Base-by-base conservation (phyloP, 108 stramenopile species). In the Fistulifera pelliculosa region DNA sequence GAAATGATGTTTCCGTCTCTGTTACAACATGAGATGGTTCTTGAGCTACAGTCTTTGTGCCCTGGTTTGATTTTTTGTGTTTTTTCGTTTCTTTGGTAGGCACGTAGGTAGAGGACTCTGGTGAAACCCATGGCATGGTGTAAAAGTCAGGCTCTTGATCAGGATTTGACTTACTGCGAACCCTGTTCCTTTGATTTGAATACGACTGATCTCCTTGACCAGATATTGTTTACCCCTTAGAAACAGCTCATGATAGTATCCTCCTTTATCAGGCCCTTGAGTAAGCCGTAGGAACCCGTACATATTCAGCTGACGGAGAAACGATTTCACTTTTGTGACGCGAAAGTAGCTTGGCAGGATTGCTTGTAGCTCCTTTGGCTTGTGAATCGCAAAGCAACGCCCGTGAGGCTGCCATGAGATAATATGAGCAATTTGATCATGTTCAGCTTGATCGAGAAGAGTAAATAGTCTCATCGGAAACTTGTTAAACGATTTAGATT, bases 161-260 rank as follows among this genome's bases (percentile, higher is more conserved):
- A 2, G 90, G 90, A 58, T 85, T 83, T 19, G 80, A 77, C 1
- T 71, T 65, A 47, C 16, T 38, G 16, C 90, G 70, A 8, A 76
- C 83, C 83, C 81, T 13, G 83, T 87, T 13, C 90, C 90, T 73
- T 92, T 87, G 62, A 87, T 77, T 61, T 79, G 73, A 56, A 73
- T 73, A 23, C 90, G 81, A 27, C 79, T 67, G 52, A 92, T 87
- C 26, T 62, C 47, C 23, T 74, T 79, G 14, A 78, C 70, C 24
- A 92, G 54, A 47, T 80, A 83, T 18, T 45, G 51, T 43, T 74
- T 78, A 38, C 77, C 75, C 26, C 76, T 63, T 13, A 93, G 62
- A 63, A 89, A 89, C 25, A 85, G 62, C 49, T 84, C 81, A 53
- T 93, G 83, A 68, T 93, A 87, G 40, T 76, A 76, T 70, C 51